Conservation (phyloP, 2,329 filamentous ascomycete species). For the Fusarium sp. region DNA sequence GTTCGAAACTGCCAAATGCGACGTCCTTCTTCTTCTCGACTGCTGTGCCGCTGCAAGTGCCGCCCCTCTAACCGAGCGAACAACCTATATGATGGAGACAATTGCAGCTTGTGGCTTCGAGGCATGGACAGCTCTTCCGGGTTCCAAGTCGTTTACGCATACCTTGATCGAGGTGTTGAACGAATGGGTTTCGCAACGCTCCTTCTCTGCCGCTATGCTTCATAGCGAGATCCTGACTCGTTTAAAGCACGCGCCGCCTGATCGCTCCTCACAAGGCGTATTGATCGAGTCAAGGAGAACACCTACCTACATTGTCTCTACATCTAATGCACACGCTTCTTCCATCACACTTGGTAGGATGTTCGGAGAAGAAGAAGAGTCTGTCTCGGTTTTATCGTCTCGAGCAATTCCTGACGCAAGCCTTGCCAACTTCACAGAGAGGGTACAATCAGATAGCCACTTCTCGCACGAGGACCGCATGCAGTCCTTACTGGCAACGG, state of each 20-base stretch:
- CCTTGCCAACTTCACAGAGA: slow-evolving; percentile 40
- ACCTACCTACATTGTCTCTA: slow-evolving; percentile 46
- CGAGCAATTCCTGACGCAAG: slow-evolving; percentile 38
- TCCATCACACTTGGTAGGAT: slow-evolving; percentile 45
- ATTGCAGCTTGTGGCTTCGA: slow-evolving; percentile 48
- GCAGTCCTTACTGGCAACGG: slow-evolving; percentile 37
- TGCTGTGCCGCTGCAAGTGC: slow-evolving; percentile 47
- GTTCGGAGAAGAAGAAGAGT: slow-evolving; percentile 34
- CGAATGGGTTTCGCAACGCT: slow-evolving; percentile 44
- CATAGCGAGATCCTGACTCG: slow-evolving; percentile 46
- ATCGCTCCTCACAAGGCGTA: slow-evolving; percentile 40
- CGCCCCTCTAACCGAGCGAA: slow-evolving; percentile 43
- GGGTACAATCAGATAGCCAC: slow-evolving; percentile 35
- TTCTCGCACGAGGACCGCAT: slow-evolving; percentile 45
- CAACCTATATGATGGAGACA: slow-evolving; percentile 47
- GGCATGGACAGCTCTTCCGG: slow-evolving; percentile 44
- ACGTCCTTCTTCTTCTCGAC: slow-evolving; percentile 45
- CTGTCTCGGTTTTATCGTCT: slow-evolving; percentile 39
- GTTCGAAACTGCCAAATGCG: slow-evolving; percentile 47
- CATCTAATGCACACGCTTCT: slow-evolving; percentile 43
- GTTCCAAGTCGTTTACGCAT: slow-evolving; percentile 45
- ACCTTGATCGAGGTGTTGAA: slow-evolving; percentile 46
- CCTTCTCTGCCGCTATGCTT: slow-evolving; percentile 47
- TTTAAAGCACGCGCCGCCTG: slow-evolving; percentile 45
- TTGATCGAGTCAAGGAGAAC: slow-evolving; percentile 45